Evolutionary conservation across 441 rosid genomes (phyloP).

Genomic region (Populus hybrid): DNA sequence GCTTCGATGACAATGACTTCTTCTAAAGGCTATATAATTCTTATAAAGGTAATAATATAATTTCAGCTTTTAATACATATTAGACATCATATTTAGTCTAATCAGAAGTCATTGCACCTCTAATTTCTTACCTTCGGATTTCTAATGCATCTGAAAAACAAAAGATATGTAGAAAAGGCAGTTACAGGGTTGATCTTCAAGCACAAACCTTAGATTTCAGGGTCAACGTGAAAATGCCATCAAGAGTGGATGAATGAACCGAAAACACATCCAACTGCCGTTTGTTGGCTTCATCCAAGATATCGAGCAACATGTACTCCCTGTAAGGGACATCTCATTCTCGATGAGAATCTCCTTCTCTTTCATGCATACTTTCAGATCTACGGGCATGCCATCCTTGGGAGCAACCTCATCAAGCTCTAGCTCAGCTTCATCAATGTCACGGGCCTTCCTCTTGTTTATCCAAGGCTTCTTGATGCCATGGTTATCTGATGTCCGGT

Average conservation of each 20-base stretch:
- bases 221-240: conserved; percentile 50
- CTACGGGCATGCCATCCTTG: conserved; percentile 27
- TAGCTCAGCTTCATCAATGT: conserved; percentile 33
- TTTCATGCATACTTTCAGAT: conserved; percentile 55
- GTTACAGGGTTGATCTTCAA: not conserved
- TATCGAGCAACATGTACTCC: conserved; percentile 60
- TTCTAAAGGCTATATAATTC: not conserved
- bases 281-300: conserved; percentile 67
- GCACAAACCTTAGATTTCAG: conserved; percentile 60
- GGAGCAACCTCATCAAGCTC: conserved; percentile 20
- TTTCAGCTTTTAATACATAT: not conserved
- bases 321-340: conserved; percentile 59
- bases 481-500: conserved; percentile 67
- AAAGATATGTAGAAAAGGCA: not conserved
- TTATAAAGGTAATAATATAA: not conserved
- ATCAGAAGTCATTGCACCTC: not conserved
- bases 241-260: conserved; percentile 52
- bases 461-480: conserved; percentile 36
- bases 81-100: not conserved
- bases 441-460: conserved; percentile 58
- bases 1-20: not conserved
- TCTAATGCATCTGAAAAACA: not conserved
- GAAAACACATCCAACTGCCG: conserved; percentile 67
- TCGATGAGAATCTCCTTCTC: conserved; percentile 63
- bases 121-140: not conserved